Conservation (phyloP, 257 asterid genomes). For the Nemophila menziesii region DNA sequence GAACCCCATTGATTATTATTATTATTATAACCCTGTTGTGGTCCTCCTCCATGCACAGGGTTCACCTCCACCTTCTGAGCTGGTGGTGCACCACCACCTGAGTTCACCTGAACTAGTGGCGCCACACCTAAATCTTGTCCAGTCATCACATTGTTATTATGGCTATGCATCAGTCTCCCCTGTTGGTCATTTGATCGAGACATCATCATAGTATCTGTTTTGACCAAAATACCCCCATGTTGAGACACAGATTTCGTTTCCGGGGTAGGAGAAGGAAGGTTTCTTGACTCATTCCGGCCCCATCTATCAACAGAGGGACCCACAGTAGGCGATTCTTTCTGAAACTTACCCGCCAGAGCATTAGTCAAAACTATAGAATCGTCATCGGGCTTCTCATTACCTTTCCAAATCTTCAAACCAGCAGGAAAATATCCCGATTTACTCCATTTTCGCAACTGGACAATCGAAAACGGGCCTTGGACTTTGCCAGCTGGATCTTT, state of each 20-base stretch:
- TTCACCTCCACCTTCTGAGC: slow-evolving; percentile 21
- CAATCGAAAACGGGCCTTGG: slow-evolving; percentile 91
- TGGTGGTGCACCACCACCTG: slow-evolving; percentile 24
- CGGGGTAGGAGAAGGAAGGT: slow-evolving; percentile 84
- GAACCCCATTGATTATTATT: slow-evolving; percentile 44
- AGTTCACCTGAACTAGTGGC: slow-evolving; percentile 36
- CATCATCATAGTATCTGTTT: slow-evolving; percentile 23
- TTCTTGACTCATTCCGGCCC: slow-evolving; percentile 28
- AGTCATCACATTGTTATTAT: slow-evolving; percentile 24
- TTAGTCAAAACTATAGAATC: slow-evolving; percentile 54
- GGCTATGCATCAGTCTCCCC: slow-evolving; percentile 29
- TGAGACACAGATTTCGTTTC: slow-evolving; percentile 39
- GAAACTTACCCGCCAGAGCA: slow-evolving; percentile 75
- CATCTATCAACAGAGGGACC: slow-evolving; percentile 31
- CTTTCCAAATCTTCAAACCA: slow-evolving; percentile 67
- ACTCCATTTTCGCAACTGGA: slow-evolving; percentile 88
- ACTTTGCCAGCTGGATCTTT: slow-evolving; percentile 90
- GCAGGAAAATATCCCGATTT: slow-evolving; percentile 85
- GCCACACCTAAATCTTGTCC: slow-evolving; percentile 12
- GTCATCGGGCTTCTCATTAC: slow-evolving; percentile 41
- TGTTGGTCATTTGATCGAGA: slow-evolving; percentile 32
- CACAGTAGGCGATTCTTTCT: slow-evolving; percentile 24
- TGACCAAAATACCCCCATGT: slow-evolving; percentile 16
- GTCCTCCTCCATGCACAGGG: slow-evolving; percentile 24
- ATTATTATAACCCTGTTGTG: slow-evolving; percentile 40